Base-by-base conservation (phyloP, 768 basidiomycete genomes). In the Mycena floridula region DNA sequence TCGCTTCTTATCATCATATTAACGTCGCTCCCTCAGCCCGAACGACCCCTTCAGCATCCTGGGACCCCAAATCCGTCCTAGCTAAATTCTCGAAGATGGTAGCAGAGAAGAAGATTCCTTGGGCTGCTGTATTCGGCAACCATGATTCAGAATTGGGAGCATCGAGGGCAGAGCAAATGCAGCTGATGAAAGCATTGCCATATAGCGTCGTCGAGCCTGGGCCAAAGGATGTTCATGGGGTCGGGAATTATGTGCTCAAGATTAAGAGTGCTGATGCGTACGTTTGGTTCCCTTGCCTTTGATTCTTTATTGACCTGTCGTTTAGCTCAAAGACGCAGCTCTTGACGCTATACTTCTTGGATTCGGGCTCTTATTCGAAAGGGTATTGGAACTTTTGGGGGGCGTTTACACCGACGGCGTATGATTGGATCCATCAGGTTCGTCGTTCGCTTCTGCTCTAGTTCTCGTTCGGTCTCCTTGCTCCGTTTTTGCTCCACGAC, bases 101-200 rank as follows among this genome's bases (percentile, higher is more conserved):
- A 5, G 85, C 84, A 12, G 78, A 82, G 11, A 76, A 82, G 38
- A 63, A 73, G 18, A 85, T 95, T 27, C 88, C 94, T 0, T 99
- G 94, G 94, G 80, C 90, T 3, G 85, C 82, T 0, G 76, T 97
- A 2, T 94, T 97, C 61, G 95, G 95, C 1, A 97, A 99, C 57
- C 95, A 99, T 61, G 52, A 67, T 11, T 57, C 53, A n/a, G 63
- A 70, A 40, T 74, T 81, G 49, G 70, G 77, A 48, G 61, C 65
- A 54, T 66, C 70, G 51, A 70, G 82, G 21, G 70, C 81, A 62
- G 67, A 76, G 36, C 64, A 62, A 56, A 59, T 78, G 52, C 60
- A 69, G 54, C 41, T 64, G 46, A 61, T 54, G 7, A 59, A 69
- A 39, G 54, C 60, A 12, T 26, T 63, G 37, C 58, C 61, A 0